Evolutionary conservation across 345 rosid genomes (phyloP), one percentile per base, ranked within the genome.

Genomic region (Odontarrhena argentea): DNA sequence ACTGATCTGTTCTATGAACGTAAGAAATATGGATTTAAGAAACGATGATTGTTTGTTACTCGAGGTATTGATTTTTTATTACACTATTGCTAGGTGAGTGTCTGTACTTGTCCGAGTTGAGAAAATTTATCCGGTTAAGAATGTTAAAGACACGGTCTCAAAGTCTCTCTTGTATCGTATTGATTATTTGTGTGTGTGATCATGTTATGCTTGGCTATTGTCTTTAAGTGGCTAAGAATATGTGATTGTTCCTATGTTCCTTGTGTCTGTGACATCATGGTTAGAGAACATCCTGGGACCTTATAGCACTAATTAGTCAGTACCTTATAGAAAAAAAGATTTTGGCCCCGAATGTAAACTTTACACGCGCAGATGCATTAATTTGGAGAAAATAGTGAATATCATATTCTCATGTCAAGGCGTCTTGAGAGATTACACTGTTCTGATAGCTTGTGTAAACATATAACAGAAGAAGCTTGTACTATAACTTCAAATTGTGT

Each of bases 21-120:
- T 32, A 86, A 86, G 78, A 86, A 86, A 37, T 84, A 84, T 61
- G 88, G 88, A 12, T 86, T 86, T 53, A 83, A 86, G 62, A 86
- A 80, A 75, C 70, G 78, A 62, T 74, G 65, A 63, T 36, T 32
- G 36, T 32, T 32, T 32, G 36, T 32, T 3, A 43, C 24, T 18
- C 53, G 8, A 59, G 9, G 25, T 42, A 59, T 42, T 8, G 5
- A 59, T 42, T 38, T 26, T 40, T 13, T 4, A 5, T 60, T 9
- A 10, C 22, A 18, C 22, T 18, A 18, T 18, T 44, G 45, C 41
- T 53, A 30, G 42, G 22, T 8, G 34, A 54, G 8, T 47, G 65
- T 48, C 11, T 58, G 25, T 69, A 41, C 44, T 68, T 24, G 8
- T 49, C 32, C 38, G 7, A 7, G 42, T 52, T 52, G 10, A 40